Conservation (phyloP, 495 filamentous ascomycete species). For the Rhypophila decipiens region DNA sequence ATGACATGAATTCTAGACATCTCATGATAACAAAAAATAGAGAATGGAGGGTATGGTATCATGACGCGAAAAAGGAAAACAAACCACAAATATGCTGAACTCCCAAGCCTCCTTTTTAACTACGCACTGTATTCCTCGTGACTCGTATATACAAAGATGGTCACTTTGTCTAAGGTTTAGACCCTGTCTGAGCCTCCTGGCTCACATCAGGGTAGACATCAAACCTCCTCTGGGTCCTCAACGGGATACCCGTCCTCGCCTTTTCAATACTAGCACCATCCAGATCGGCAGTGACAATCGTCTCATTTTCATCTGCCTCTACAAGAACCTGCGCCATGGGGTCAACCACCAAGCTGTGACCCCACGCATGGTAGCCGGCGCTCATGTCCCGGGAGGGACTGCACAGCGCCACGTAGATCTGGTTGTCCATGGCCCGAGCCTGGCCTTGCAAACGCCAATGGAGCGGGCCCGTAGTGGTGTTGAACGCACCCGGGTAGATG, state of each 20-base stretch:
- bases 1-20: no score
- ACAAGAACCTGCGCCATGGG: conserved; percentile 78
- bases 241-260: conserved; percentile 76
- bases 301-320: conserved; percentile 69
- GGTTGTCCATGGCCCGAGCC: conserved; percentile 87
- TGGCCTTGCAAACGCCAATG: conserved; percentile 84
- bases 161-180: not conserved
- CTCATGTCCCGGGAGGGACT: conserved; percentile 77
- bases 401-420: conserved; percentile 89
- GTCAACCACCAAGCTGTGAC: conserved; percentile 81
- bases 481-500: conserved; percentile 93
- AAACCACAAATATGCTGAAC: no score
- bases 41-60: no score
- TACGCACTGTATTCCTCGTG: no score
- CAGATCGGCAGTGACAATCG: conserved; percentile 70
- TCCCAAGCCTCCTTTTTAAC: no score
- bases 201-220: conserved; percentile 95
- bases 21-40: no score
- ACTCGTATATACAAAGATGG: not conserved
- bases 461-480: conserved; percentile 81
- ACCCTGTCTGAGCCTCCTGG: conserved; percentile 22
- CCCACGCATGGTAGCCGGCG: conserved; percentile 82
- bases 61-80: no score
- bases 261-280: conserved; percentile 64
- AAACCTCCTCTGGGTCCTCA: conserved; percentile 79